These are phyloP conservation scores for Oryza officinalis DNA, from an alignment of 176 grass and related monocot species.

Conservation along the genomic window DNA sequence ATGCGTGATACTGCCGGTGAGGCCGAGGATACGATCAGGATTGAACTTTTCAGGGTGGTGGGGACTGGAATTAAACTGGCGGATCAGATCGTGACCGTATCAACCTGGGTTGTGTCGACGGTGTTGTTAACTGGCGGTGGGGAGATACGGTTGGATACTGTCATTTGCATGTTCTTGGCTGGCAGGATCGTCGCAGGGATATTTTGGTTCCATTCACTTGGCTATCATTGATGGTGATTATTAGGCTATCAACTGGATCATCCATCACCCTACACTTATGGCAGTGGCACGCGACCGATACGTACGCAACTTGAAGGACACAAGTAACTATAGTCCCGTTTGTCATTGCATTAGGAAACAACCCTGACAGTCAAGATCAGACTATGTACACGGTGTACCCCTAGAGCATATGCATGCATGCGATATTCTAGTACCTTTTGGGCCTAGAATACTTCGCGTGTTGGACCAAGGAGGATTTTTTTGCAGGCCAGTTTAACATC, in stretches of 20 bases:
- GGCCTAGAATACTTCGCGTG: not conserved
- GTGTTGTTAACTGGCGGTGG: not conserved
- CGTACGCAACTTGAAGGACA: not conserved
- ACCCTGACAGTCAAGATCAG: not conserved
- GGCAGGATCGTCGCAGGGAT: not conserved
- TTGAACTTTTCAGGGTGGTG: not conserved
- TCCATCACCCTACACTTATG: not conserved
- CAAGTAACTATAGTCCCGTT: not conserved
- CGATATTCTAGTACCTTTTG: not conserved
- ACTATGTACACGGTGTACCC: not conserved
- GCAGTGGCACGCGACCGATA: not conserved
- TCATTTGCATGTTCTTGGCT: not conserved
- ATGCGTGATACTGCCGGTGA: not conserved
- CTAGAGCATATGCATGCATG: not conserved
- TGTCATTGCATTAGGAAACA: not conserved
- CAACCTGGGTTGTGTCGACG: not conserved
- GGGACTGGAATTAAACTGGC: not conserved
- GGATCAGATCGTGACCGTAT: conserved; percentile 5
- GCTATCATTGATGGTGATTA: not conserved
- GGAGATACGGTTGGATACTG: not conserved
- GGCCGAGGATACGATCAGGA: not conserved
- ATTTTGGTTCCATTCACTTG: not conserved
- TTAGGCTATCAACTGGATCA: not conserved
- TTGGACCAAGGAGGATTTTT: not conserved
- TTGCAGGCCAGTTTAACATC: not conserved